phyloP scores from a whole-genome alignment of 2,329 filamentous ascomycete genomes.

The Chaetomium olivaceum region DNA sequence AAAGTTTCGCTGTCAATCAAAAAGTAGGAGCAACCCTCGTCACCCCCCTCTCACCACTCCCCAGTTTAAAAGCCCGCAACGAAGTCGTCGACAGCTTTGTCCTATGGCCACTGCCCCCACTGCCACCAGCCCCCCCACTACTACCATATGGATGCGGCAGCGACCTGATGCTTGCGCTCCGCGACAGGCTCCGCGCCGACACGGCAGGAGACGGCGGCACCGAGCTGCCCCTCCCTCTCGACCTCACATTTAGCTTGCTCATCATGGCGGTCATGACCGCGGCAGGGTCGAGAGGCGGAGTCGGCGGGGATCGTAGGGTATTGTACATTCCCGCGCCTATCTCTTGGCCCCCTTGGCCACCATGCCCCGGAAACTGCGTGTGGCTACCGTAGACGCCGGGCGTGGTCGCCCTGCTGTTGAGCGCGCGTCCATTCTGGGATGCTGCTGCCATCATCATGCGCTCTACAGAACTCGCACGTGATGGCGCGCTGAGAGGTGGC shows the following conservation, averaged over 20 bases:
- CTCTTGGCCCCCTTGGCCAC: background rate
- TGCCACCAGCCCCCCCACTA: background rate
- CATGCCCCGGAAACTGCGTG: background rate
- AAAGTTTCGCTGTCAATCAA: no score
- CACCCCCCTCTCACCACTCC: background rate
- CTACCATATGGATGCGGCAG: background rate
- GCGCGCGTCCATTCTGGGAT: background rate
- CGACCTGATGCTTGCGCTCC: slow-evolving; percentile 4
- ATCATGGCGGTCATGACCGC: slow-evolving; percentile 39
- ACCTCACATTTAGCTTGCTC: slow-evolving; percentile 39
- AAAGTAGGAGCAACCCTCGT: slow-evolving; percentile 3
- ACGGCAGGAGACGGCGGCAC: slow-evolving; percentile 28
- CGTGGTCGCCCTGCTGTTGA: slow-evolving; percentile 8
- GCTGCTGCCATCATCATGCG: slow-evolving; percentile 20
- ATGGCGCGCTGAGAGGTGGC: slow-evolving; percentile 37
- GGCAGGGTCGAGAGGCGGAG: slow-evolving; percentile 35
- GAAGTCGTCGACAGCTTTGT: slow-evolving; percentile 25
- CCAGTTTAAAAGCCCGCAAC: slow-evolving; percentile 27
- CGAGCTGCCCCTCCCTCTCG: slow-evolving; percentile 20
- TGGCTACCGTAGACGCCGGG: background rate
- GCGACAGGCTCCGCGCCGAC: slow-evolving; percentile 1
- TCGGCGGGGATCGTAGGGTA: slow-evolving; percentile 29
- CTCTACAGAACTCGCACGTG: slow-evolving; percentile 27
- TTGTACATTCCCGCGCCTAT: slow-evolving; percentile 12
- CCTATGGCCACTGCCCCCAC: slow-evolving; percentile 7